phyloP scores from a whole-genome alignment of 1,284 basidiomycete genomes.

The Ganoderma lucidum region DNA sequence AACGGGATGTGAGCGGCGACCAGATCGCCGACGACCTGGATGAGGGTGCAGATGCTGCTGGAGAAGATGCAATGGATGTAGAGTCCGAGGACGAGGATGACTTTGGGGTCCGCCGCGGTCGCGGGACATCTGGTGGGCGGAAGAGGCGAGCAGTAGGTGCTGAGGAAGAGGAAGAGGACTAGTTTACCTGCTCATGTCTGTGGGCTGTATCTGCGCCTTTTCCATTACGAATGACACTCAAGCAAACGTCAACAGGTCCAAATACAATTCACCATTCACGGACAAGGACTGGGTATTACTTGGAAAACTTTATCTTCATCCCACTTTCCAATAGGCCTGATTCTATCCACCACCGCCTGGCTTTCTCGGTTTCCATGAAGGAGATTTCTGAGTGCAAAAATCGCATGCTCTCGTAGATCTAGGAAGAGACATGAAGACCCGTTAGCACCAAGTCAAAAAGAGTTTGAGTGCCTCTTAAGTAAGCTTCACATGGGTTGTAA shows the following conservation, averaged over 20 bases:
- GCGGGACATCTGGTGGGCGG: slow-evolving; percentile 56
- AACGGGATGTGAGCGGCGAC: slow-evolving; percentile 38
- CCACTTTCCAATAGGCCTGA: slow-evolving; percentile 69
- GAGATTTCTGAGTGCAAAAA: slow-evolving; percentile 83
- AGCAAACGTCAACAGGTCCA: neutral
- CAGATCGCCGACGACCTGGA: slow-evolving; percentile 40
- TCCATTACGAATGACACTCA: neutral
- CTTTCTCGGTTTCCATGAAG: slow-evolving; percentile 80
- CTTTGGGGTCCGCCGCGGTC: slow-evolving; percentile 62
- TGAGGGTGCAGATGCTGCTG: slow-evolving; percentile 47
- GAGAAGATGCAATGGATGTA: slow-evolving; percentile 69
- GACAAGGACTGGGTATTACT: neutral
- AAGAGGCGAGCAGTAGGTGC: slow-evolving; percentile 64
- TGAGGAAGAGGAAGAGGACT: slow-evolving; percentile 69
- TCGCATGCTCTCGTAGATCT: slow-evolving; percentile 92
- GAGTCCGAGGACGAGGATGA: slow-evolving; percentile 75
- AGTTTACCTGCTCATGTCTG: slow-evolving; percentile 12
- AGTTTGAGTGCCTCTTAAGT: neutral
- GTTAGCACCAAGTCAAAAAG: neutral
- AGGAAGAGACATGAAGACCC: neutral
- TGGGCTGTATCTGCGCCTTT: neutral
- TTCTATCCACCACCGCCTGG: slow-evolving; percentile 78
- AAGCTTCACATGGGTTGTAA: slow-evolving; percentile 84
- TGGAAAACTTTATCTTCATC: slow-evolving; percentile 55
- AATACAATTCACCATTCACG: neutral